A percentile compares a stretch with the other conserved stretches of the same genome.
Evolutionary conservation across 331 rosid species (phyloP).

Genomic region (Telfairia occidentalis): DNA sequence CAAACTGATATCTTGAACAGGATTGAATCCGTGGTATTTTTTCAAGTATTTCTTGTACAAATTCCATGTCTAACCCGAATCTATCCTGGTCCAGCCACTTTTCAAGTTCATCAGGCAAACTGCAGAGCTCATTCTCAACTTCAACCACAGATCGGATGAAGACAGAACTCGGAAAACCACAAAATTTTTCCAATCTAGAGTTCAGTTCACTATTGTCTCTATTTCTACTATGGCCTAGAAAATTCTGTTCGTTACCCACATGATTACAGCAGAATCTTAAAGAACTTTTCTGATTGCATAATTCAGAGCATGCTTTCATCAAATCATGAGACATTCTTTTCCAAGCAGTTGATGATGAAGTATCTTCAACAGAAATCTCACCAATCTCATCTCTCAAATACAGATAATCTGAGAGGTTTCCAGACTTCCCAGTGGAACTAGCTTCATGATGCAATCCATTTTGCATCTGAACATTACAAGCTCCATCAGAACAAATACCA

Average conservation of each 20-base stretch:
- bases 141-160: constrained; percentile 36
- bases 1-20: constrained; percentile 46
- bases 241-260: constrained; percentile 30
- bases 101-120: constrained; percentile 26
- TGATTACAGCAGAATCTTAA: constrained; percentile 57
- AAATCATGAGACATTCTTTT: constrained; percentile 47
- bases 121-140: constrained; percentile 33
- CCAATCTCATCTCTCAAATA: constrained; percentile 59
- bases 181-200: constrained; percentile 45
- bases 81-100: constrained; percentile 94
- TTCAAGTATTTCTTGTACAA: constrained; percentile 86
- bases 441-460: constrained; percentile 21
- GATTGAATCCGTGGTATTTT: constrained; percentile 53
- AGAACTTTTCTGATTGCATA: constrained; percentile 50
- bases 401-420: constrained; percentile 15
- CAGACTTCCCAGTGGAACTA: constrained; percentile 23
- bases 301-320: constrained; percentile 42
- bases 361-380: constrained; percentile 64
- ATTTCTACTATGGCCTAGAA: constrained; percentile 15
- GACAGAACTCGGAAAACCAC: constrained; percentile 34
- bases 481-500: constrained; percentile 27
- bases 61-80: constrained; percentile 81
- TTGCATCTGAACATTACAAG: constrained; percentile 20
- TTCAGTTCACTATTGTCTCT: constrained; percentile 26
- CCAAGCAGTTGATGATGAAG: constrained; percentile 69